Evolutionary conservation across 2,329 filamentous ascomycete genomes (phyloP).

Genomic region (Colletotrichum kahawae): DNA sequence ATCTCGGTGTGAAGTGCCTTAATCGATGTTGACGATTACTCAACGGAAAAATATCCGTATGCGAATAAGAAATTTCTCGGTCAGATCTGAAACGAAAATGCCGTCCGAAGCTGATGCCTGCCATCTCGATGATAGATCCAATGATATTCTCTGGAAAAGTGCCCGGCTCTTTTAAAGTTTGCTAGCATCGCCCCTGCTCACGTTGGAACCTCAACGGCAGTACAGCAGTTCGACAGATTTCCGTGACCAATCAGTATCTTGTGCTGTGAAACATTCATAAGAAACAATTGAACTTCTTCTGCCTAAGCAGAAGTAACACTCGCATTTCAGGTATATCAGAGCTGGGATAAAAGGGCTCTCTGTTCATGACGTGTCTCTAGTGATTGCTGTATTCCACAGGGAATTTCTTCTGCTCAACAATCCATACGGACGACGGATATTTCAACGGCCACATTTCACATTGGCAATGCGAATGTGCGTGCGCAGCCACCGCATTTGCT

Average conservation of each 20-base stretch:
- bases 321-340: not conserved
- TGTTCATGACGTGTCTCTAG: not conserved
- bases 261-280: not conserved
- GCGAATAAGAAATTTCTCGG: not conserved
- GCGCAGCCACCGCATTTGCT: not conserved
- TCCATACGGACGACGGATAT: not conserved
- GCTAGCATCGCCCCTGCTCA: not conserved
- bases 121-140: not conserved
- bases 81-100: not conserved
- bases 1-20: not conserved
- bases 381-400: not conserved
- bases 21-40: not conserved
- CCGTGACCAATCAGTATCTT: not conserved
- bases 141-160: not conserved
- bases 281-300: not conserved
- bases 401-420: not conserved
- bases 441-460: not conserved
- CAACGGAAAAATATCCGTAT: not conserved
- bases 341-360: not conserved
- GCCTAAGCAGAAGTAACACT: not conserved
- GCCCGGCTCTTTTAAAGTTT: not conserved
- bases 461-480: not conserved
- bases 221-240: not conserved
- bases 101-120: not conserved
- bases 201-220: not conserved